Evolutionary conservation across 495 filamentous ascomycete species (phyloP), one percentile per base, ranked within the genome.

Genomic region (Paragyromitra xinjiangensis): DNA sequence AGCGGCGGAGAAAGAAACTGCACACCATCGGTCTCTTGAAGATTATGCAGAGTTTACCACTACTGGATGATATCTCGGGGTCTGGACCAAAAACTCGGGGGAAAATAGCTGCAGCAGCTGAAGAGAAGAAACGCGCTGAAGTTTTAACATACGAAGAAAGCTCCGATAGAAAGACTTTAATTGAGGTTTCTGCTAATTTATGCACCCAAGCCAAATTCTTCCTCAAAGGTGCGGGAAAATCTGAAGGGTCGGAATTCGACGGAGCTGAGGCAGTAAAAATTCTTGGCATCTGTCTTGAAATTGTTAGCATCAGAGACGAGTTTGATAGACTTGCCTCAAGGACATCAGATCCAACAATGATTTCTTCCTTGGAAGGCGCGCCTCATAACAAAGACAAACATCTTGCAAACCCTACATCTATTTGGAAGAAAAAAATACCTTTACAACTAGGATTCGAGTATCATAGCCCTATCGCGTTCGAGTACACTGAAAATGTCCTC

Each of bases 171-270:
- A 73, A 66, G 9, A 76, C 58, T n/a, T 48, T 77, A 29, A 22
- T 77, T 37, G 56, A 77, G 16, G 71, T 77, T 45, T 75, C 72
- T 45, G 22, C 44, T 7, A 77, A 77, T 16, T 42, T 77, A 12
- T 75, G 74, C 48, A 77, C 71, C 16, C 74, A 77, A 64, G 74
- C 74, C 26, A 77, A 39, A 24, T 73, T 77, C 40, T 77, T 77
- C 22, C 74, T 77, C 14, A 75, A 77, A 39, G 71, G 74, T 22
- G 74, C 53, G 19, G 74, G 65, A 53, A 77, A 75, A 40, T 65
- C 74, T 6, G 44, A 77, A 48, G 74, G 71, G 4, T 22, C 26
- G 12, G 74, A 77, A 24, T 77, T 77, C 29, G 71, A 77, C 19
- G 74, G 74, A 48, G 45, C 59, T 39, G 74, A 77, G 26, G 74